Percentiles rank a stretch among this genome's conserved stretches.
These are phyloP conservation scores for Penicillium daleae DNA, from an alignment of 495 filamentous ascomycete species.

Conservation along the genomic window DNA sequence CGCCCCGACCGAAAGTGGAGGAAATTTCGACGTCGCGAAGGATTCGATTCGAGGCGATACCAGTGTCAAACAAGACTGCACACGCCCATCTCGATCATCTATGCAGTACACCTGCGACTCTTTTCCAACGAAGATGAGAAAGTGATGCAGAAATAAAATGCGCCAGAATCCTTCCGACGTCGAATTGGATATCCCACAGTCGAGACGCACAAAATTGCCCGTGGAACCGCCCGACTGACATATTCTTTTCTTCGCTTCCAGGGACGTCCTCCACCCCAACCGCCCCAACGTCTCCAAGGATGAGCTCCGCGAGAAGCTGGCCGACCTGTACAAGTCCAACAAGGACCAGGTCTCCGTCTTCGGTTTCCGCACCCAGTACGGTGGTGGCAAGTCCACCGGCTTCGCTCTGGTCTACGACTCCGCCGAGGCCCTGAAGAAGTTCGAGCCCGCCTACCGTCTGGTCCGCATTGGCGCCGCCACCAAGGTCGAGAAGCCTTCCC, in stretches of 20 bases:
- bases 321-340: constrained; percentile 93
- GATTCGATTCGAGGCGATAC: not conserved
- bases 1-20: constrained; percentile 17
- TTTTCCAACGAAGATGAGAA: not conserved
- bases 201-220: not conserved
- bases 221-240: constrained; percentile 26
- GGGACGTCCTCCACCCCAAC: constrained; percentile 99
- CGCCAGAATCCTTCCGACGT: not conserved
- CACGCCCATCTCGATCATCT: not conserved
- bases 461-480: constrained; percentile 85
- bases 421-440: constrained; percentile 97
- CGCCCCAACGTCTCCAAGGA: constrained; percentile 98
- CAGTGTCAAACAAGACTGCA: not conserved
- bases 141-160: not conserved
- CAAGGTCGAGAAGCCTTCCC: constrained; percentile 94
- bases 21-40: constrained; percentile 23
- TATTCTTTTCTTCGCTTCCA: constrained; percentile 40
- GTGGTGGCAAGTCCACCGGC: constrained; percentile 99
- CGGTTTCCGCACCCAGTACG: constrained; percentile 97
- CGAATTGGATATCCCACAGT: not conserved
- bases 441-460: constrained; percentile 97
- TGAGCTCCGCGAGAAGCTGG: constrained; percentile 92
- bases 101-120: not conserved
- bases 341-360: constrained; percentile 98
- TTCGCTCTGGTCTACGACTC: constrained; percentile 99